Conservation (phyloP, 163 green algal species). For the Chlorella variabilis region DNA sequence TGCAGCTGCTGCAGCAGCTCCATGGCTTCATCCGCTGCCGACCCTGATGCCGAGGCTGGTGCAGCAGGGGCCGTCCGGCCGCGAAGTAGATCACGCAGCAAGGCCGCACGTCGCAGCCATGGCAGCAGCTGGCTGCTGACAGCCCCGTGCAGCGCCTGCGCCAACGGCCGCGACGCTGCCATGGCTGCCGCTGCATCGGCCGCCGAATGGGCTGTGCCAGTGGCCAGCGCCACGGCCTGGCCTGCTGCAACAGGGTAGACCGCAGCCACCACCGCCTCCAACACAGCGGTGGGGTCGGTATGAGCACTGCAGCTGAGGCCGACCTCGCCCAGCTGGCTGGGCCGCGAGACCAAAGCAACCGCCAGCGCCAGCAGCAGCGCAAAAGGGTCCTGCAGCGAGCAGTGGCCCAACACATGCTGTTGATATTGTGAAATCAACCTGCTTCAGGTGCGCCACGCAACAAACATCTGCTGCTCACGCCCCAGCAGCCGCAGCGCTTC, state of each 20-base stretch:
- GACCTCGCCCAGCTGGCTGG: neutral
- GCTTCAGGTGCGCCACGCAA: too few species aligned
- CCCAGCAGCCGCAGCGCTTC: neutral
- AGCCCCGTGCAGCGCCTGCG: neutral
- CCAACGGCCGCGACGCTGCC: neutral
- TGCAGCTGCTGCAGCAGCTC: neutral
- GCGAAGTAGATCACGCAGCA: neutral
- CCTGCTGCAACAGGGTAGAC: neutral
- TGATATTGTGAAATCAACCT: too few species aligned
- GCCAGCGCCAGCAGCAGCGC: constrained; percentile 10
- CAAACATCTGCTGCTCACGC: neutral
- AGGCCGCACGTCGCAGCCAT: neutral
- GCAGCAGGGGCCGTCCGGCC: neutral
- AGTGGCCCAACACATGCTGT: too few species aligned
- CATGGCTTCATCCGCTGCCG: neutral
- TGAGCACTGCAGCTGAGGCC: neutral
- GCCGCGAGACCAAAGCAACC: neutral
- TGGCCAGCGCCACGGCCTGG: neutral
- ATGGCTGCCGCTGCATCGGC: neutral
- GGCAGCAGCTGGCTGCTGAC: neutral
- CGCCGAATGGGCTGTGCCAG: neutral
- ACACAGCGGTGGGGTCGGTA: neutral
- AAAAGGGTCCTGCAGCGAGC: constrained; percentile 9
- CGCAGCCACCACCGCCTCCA: neutral
- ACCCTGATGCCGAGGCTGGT: neutral